Conservation (phyloP, 2,329 filamentous ascomycete species). For the Fusarium neocosmosporiellum region DNA sequence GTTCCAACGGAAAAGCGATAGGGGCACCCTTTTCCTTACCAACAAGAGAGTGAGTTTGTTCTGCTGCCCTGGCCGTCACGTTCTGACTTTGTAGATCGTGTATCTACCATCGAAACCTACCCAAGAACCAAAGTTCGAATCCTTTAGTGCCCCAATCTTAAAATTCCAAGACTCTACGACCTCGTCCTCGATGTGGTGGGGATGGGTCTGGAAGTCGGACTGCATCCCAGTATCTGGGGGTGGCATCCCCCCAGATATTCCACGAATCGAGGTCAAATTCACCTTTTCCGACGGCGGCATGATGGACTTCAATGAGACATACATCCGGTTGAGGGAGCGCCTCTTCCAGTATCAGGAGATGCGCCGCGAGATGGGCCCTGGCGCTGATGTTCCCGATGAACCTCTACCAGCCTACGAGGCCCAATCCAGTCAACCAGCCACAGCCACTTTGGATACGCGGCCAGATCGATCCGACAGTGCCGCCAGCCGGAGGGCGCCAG, state of each 20-base stretch:
- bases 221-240: slow-evolving; percentile 86
- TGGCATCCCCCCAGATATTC: slow-evolving; percentile 79
- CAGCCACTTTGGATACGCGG: slow-evolving; percentile 38
- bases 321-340: slow-evolving; percentile 86
- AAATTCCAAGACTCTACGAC: slow-evolving; percentile 89
- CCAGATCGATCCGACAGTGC: slow-evolving; percentile 51
- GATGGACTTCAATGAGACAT: slow-evolving; percentile 86
- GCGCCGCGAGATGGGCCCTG: slow-evolving; percentile 73
- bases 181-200: slow-evolving; percentile 85
- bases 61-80: not conserved
- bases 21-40: slow-evolving; percentile 82
- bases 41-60: slow-evolving; percentile 77
- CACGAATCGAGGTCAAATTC: slow-evolving; percentile 82
- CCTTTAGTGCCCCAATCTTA: slow-evolving; percentile 88
- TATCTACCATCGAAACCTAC: slow-evolving; percentile 83
- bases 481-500: slow-evolving; percentile 58
- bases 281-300: slow-evolving; percentile 97
- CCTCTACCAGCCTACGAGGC: slow-evolving; percentile 90
- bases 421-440: slow-evolving; percentile 48
- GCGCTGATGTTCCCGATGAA: slow-evolving; percentile 79
- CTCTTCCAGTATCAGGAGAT: slow-evolving; percentile 83
- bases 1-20: slow-evolving; percentile 78
- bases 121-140: slow-evolving; percentile 73
- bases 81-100: slow-evolving; percentile 70
- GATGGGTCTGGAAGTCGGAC: slow-evolving; percentile 87